A percentile compares a stretch with the other conserved stretches of the same genome.
phyloP scores from a whole-genome alignment of 768 basidiomycete species.

The Mycena alexandri region DNA sequence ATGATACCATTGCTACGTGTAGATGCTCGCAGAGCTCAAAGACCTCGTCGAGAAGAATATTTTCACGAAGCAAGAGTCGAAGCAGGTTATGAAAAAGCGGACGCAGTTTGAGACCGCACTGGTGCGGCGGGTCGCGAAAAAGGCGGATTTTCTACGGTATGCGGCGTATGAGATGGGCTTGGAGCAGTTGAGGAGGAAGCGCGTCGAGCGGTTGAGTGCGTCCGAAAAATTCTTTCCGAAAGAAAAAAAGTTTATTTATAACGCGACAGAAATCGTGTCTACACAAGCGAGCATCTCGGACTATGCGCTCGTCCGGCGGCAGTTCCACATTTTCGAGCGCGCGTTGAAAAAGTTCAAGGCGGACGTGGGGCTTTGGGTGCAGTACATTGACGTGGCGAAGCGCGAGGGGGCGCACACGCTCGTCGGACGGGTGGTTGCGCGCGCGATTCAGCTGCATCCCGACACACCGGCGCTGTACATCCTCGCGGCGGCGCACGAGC shows the following conservation, averaged over 20 bases:
- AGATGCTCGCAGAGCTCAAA: conserved; percentile 97
- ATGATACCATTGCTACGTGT: conserved; percentile 17
- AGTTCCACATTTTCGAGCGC: conserved; percentile 92
- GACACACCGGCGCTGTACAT: conserved; percentile 83
- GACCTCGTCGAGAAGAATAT: conserved; percentile 88
- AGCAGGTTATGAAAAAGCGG: conserved; percentile 86
- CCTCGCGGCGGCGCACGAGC: conserved; percentile 86
- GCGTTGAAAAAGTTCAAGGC: conserved; percentile 90
- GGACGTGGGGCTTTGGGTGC: conserved; percentile 89
- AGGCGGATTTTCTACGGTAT: conserved; percentile 91
- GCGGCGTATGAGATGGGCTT: conserved; percentile 92
- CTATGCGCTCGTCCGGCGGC: conserved; percentile 86
- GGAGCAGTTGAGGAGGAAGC: conserved; percentile 83
- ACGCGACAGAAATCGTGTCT: conserved; percentile 53
- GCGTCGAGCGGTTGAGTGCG: conserved; percentile 79
- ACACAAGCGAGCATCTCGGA: conserved; percentile 79
- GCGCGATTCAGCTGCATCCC: conserved; percentile 91
- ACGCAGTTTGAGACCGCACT: conserved; percentile 88
- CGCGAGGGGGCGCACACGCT: conserved; percentile 82
- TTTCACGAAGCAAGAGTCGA: conserved; percentile 89
- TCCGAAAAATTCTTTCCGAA: conserved; percentile 4
- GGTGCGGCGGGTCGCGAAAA: conserved; percentile 86
- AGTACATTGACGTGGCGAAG: conserved; percentile 89
- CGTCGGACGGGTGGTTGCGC: conserved; percentile 85
- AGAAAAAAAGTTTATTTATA: conserved; percentile 10